Evolutionary conservation across 805 yeast species (phyloP).

Genomic region (Kuraishia cidri): DNA sequence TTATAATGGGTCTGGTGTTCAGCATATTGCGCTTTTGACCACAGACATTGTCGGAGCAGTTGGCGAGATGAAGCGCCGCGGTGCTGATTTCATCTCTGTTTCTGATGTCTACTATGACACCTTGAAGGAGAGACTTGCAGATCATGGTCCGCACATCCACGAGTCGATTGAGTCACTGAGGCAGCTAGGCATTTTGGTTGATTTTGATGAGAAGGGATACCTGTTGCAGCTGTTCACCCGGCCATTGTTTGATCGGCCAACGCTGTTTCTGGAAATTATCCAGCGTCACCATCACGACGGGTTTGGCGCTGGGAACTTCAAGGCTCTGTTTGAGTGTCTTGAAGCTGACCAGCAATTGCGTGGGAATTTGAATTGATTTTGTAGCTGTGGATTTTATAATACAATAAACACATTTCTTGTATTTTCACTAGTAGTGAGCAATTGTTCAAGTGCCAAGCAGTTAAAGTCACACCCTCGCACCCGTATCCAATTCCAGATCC

Average conservation of each 20-base stretch:
- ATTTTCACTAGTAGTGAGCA: too few species aligned
- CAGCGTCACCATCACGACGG: slow-evolving; percentile 77
- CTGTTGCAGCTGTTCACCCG: slow-evolving; percentile 73
- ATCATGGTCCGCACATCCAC: slow-evolving; percentile 30
- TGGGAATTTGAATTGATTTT: slow-evolving; percentile 47
- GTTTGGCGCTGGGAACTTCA: slow-evolving; percentile 85
- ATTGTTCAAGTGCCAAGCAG: too few species aligned
- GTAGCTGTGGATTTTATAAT: too few species aligned
- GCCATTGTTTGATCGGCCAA: slow-evolving; percentile 72
- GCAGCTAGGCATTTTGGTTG: slow-evolving; percentile 56
- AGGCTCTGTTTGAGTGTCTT: slow-evolving; percentile 70
- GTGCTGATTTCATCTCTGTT: slow-evolving; percentile 60
- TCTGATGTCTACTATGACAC: slow-evolving; percentile 48
- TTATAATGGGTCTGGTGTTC: slow-evolving; percentile 77
- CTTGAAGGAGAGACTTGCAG: slow-evolving; percentile 33
- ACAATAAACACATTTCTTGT: too few species aligned
- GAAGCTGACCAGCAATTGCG: slow-evolving; percentile 69
- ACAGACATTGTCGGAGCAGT: slow-evolving; percentile 53
- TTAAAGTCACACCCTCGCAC: too few species aligned
- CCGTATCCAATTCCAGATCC: too few species aligned
- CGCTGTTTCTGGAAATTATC: slow-evolving; percentile 73
- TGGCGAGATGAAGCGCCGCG: slow-evolving; percentile 41
- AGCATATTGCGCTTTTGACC: slow-evolving; percentile 70
- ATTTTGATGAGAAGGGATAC: slow-evolving; percentile 72
- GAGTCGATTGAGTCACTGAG: slow-evolving; percentile 45